Base-by-base conservation (phyloP, 805 yeast species). In the Lipomyces spencermartinsiae region DNA sequence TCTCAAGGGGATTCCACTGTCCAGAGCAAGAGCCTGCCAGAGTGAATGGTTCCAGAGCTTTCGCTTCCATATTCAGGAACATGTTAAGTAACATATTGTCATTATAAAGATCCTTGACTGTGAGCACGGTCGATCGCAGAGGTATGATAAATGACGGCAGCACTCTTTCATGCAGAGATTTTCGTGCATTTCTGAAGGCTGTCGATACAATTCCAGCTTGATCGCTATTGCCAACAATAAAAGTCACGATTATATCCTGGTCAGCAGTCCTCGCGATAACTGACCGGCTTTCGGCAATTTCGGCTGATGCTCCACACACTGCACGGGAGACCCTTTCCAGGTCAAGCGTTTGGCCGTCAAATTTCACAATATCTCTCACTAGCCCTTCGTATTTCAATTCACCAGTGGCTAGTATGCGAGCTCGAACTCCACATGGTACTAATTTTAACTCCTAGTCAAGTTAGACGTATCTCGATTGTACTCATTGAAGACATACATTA, bases 371-470 rank as follows among this genome's bases (percentile, higher is more conserved):
- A 12, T 72, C 73, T 39, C 73, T 71, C 54, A 60, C 64, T 3
- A 73, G 61, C 5, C 74, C 75, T 53, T 60, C 22, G 46, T 71
- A 71, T 34, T 71, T 73, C 9, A 73, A 57, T 25, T 46, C 39
- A 12, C 74, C 73, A 49, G 61, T 61, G 8, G 54, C 34, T 2
- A 71, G 62, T 71, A 71, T 65, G 9, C 66, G 63, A 5, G 64
- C 75, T 16, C 63, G 46, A 46, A 73, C 75, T 9, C 75, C 74
- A 2, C 74, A 73, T 34, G 19, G 71, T 73, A n/a, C 58, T 14
- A 8, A 43, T 19, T 43, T 43, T 6, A 43, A 8, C 25, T 43
- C 65, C 56, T 31, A 12, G n/a, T 25, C 9, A 31, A 19, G n/a
- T 53, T 25, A 31, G 56, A 53, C 10, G 7, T 5, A 10, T 53